Percentiles rank a stretch among this genome's conserved stretches.
These are phyloP conservation scores for Globisporangium nagaii DNA, from an alignment of 352 stramenopile species.

Conservation along the genomic window DNA sequence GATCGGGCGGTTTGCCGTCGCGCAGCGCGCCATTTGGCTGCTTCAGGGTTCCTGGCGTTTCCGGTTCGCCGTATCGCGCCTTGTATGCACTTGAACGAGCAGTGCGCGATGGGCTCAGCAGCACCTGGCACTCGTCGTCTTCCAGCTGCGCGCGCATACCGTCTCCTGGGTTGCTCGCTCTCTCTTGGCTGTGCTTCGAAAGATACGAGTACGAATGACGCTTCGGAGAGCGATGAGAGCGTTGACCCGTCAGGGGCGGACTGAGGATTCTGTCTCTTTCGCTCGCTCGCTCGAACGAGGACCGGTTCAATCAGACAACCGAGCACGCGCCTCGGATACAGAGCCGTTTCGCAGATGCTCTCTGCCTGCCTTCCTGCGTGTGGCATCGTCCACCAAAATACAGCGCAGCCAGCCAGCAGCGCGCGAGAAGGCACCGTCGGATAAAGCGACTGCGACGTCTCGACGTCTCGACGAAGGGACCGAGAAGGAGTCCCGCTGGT, in stretches of 20 bases:
- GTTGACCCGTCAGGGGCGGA: no score
- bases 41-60: not conserved
- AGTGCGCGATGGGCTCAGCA: constrained; percentile 1
- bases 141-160: constrained; percentile 5
- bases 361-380: no score
- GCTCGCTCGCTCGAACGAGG: no score
- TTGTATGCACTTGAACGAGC: not conserved
- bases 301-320: not conserved
- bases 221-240: no score
- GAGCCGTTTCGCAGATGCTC: not conserved
- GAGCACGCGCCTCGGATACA: not conserved
- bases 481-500: not conserved
- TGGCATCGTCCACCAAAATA: not conserved
- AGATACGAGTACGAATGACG: not conserved
- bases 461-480: no score
- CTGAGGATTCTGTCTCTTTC: no score
- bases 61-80: not conserved
- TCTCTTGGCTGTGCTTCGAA: not conserved
- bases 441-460: no score
- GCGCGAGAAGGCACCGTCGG: not conserved
- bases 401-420: not conserved
- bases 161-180: not conserved
- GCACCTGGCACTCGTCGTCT: constrained; percentile 1
- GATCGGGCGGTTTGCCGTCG: constrained; percentile 18
- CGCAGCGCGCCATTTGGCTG: constrained; percentile 26